Base-by-base conservation (phyloP, 305 asterid genomes). In the Striga hermonthica region DNA sequence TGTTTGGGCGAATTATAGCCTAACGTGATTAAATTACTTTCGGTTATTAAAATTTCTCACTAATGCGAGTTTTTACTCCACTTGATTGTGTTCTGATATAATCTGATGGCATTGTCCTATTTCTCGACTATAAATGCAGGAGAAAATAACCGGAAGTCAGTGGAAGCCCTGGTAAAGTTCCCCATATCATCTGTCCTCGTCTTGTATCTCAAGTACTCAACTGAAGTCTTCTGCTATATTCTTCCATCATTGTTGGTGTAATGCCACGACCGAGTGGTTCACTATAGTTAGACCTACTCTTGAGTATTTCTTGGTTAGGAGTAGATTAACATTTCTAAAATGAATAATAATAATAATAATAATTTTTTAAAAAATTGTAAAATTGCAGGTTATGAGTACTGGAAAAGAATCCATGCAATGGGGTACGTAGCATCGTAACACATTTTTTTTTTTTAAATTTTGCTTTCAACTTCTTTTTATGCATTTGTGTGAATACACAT, bases 341-440 rank as follows among this genome's bases (percentile, higher is more conserved):
- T 22, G 31, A 22, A 22, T 22, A 22, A 22, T 22, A 66, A 14
- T 9, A 22, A 22, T 22, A 22, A 22, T 2, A 22, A 22, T 22
- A 22, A 22, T 22, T 22, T 22, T 22, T 22, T 1, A 22, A 22
- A 44, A 37, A 35, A 55, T 9, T 41, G 50, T 39, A 4, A 4
- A 1, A 40, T 64, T 45, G 57, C 72, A 89, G 98, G 91, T 91
- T 45, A 85, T 80, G 75, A 83, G 78, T 74, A 89, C 90, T 11
- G 96, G 98, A 56, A 89, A 85, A 78, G 96, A 91, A 68, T 78
- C 98, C 7, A 60, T 87, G 53, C 96, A 89, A 52, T 91, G 96
- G 98, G 98, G 98, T 91, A 76, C 76, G 83, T 2, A 22, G 31
- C 31, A 2, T 16, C 4, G 55, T 10, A 1, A 50, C 31, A 13